A percentile compares a stretch with the other conserved stretches of the same genome.
Conservation (phyloP, 148 eudicot genomes). For the Gaultheria prostrata region DNA sequence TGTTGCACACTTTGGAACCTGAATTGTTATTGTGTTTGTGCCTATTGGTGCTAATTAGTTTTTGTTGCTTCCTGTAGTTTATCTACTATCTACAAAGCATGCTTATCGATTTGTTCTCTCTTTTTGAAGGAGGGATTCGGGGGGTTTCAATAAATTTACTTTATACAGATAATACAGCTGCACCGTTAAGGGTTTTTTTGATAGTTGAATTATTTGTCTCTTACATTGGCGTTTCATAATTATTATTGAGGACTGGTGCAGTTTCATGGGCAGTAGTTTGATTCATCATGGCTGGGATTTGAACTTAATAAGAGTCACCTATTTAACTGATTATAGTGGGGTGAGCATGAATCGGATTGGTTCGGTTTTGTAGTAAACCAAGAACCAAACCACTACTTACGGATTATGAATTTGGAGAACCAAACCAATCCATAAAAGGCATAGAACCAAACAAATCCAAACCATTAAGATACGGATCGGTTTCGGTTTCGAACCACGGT, state of each 20-base stretch:
- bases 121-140: not conserved
- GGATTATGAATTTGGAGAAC: too few species aligned
- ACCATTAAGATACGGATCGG: too few species aligned
- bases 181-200: too few species aligned
- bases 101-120: not conserved
- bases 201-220: not conserved
- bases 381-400: too few species aligned
- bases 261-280: not conserved
- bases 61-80: not conserved
- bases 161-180: not conserved
- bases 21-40: not conserved
- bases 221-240: not conserved
- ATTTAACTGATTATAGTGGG: not conserved
- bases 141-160: not conserved
- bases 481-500: too few species aligned
- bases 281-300: not conserved
- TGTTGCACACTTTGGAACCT: not conserved
- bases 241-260: not conserved
- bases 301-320: not conserved
- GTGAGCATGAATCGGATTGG: too few species aligned
- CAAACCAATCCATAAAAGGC: too few species aligned
- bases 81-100: conserved; percentile 3
- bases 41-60: not conserved
- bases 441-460: too few species aligned
- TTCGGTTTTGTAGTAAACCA: too few species aligned